phyloP scores from a whole-genome alignment of 1,284 basidiomycete genomes.

The Nidula niveotomentosa region DNA sequence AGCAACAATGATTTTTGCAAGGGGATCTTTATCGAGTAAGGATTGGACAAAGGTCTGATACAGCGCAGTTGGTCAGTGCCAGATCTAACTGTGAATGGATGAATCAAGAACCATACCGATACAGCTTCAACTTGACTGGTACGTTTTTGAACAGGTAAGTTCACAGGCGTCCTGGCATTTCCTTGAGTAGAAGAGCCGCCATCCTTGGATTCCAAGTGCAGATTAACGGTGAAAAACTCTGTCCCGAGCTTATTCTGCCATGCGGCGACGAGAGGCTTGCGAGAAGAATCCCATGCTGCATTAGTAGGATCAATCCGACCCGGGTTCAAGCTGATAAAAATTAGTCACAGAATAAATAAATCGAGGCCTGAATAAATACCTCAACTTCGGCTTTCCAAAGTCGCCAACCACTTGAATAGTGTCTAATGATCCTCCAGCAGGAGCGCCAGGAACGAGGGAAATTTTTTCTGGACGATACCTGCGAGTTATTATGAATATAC shows the following conservation, averaged over 20 bases:
- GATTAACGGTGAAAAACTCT: constrained; percentile 58
- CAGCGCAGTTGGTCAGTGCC: no score
- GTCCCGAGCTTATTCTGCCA: constrained; percentile 49
- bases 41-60: constrained; percentile 48
- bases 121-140: constrained; percentile 50
- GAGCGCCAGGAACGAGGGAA: constrained; percentile 46
- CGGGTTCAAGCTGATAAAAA: constrained; percentile 51
- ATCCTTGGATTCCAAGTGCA: constrained; percentile 61
- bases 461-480: constrained; percentile 53
- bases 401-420: constrained; percentile 36
- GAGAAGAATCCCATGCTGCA: constrained; percentile 53
- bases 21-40: constrained; percentile 40
- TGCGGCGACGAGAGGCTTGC: constrained; percentile 62
- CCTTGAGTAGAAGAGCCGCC: constrained; percentile 57
- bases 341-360: not conserved
- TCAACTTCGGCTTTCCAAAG: constrained; percentile 43
- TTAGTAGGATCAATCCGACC: constrained; percentile 61
- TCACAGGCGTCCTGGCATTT: constrained; percentile 59
- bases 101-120: constrained; percentile 27
- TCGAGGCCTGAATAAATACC: constrained; percentile 23
- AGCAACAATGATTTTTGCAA: constrained; percentile 53
- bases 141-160: constrained; percentile 47
- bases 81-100: not conserved
- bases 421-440: constrained; percentile 48
- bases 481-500: not conserved